Evolutionary conservation across 2,329 filamentous ascomycete species (phyloP).

Genomic region (Madurella fahalii): DNA sequence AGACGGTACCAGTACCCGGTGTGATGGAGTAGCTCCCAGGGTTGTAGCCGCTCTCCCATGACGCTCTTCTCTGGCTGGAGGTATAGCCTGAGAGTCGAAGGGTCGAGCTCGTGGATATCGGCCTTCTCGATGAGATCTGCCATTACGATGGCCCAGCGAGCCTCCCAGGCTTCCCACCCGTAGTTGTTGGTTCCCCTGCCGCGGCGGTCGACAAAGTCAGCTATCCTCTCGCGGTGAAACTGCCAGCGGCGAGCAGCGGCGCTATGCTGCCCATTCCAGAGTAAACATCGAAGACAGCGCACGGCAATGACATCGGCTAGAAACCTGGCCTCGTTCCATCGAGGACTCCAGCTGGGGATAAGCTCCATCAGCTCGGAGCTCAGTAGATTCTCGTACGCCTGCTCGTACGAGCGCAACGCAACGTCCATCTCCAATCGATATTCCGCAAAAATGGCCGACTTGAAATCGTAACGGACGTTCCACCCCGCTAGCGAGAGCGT

Average conservation of each 20-base stretch:
- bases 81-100: slow-evolving; percentile 43
- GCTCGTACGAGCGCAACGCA: slow-evolving; percentile 79
- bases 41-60: slow-evolving; percentile 54
- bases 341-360: slow-evolving; percentile 82
- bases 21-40: slow-evolving; percentile 63
- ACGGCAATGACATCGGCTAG: slow-evolving; percentile 78
- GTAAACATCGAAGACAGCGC: slow-evolving; percentile 73
- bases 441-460: slow-evolving; percentile 84
- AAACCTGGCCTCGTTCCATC: slow-evolving; percentile 90
- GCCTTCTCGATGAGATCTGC: slow-evolving; percentile 55
- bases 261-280: slow-evolving; percentile 77
- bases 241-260: slow-evolving; percentile 78
- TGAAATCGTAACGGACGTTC: slow-evolving; percentile 94
- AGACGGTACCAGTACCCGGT: slow-evolving; percentile 63
- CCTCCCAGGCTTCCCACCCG: slow-evolving; percentile 92
- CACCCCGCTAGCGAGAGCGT: slow-evolving; percentile 81
- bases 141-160: slow-evolving; percentile 64
- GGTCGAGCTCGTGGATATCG: slow-evolving; percentile 47
- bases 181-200: slow-evolving; percentile 86
- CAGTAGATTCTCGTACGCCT: slow-evolving; percentile 79
- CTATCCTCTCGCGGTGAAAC: slow-evolving; percentile 67
- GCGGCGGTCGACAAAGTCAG: slow-evolving; percentile 73
- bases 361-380: slow-evolving; percentile 80
- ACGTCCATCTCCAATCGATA: slow-evolving; percentile 91
- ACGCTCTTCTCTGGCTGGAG: slow-evolving; percentile 56